A percentile compares a stretch with the other conserved stretches of the same genome.
These are phyloP conservation scores for Pseudogymnoascus sp. DNA, from an alignment of 2,329 filamentous ascomycete genomes.

Conservation along the genomic window DNA sequence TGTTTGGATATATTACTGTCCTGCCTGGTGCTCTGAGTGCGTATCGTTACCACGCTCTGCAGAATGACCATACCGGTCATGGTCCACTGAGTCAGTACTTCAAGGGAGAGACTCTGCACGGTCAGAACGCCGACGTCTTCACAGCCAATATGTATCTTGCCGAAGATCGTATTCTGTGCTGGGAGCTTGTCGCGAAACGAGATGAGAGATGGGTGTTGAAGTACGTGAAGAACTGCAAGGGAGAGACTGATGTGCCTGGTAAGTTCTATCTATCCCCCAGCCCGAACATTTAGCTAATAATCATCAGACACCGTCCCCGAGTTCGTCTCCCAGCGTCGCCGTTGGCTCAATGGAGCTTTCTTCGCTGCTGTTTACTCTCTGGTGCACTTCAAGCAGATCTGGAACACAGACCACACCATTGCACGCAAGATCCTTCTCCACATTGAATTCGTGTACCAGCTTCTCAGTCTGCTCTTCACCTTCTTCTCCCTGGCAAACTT, in stretches of 20 bases:
- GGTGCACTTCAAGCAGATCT: slow-evolving; percentile 89
- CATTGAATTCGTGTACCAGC: slow-evolving; percentile 92
- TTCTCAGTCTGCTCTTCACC: slow-evolving; percentile 86
- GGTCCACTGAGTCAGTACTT: slow-evolving; percentile 97
- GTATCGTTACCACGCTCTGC: slow-evolving; percentile 89
- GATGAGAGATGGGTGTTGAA: slow-evolving; percentile 95
- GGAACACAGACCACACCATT: slow-evolving; percentile 84
- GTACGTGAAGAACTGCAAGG: slow-evolving; percentile 92
- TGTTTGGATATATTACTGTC: slow-evolving; percentile 97
- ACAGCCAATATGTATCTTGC: slow-evolving; percentile 95
- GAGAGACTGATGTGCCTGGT: slow-evolving; percentile 97
- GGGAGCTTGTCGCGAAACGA: slow-evolving; percentile 92
- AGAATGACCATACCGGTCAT: slow-evolving; percentile 93
- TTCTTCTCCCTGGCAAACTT: slow-evolving; percentile 99
- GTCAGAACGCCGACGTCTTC: slow-evolving; percentile 92
- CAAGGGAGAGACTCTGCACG: slow-evolving; percentile 95
- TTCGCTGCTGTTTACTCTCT: slow-evolving; percentile 97
- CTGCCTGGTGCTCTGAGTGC: slow-evolving; percentile 90
- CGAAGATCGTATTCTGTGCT: slow-evolving; percentile 83
- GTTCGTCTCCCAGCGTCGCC: slow-evolving; percentile 90
- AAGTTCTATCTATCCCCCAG: slow-evolving; percentile 34
- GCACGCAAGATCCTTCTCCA: slow-evolving; percentile 85
- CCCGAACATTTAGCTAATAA: slow-evolving; percentile 13
- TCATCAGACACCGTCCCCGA: slow-evolving; percentile 75
- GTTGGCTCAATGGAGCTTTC: slow-evolving; percentile 98